A percentile compares a stretch with the other conserved stretches of the same genome.
These are phyloP conservation scores for Paraphoma sp. DNA, from an alignment of 2,329 filamentous ascomycete genomes.

Conservation along the genomic window DNA sequence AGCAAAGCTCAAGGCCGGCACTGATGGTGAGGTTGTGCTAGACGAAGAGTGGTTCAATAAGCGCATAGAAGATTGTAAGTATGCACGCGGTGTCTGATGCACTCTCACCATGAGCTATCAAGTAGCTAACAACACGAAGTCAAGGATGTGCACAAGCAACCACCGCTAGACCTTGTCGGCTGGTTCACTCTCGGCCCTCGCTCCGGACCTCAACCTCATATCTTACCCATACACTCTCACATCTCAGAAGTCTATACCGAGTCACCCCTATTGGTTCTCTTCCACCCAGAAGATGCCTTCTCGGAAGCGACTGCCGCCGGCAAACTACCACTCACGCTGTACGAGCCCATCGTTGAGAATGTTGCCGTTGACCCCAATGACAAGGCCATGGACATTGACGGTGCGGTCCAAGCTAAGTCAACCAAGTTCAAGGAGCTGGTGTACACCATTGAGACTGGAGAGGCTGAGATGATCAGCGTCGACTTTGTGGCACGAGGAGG, in stretches of 20 bases:
- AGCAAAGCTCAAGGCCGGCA: conserved; percentile 61
- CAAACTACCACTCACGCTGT: conserved; percentile 87
- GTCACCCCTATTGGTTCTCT: conserved; percentile 83
- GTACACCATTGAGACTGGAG: conserved; percentile 89
- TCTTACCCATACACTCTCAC: conserved; percentile 78
- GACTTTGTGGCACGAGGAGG: conserved; percentile 89
- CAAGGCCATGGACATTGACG: conserved; percentile 67
- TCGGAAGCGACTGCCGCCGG: conserved; percentile 67
- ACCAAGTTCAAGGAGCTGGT: conserved; percentile 83
- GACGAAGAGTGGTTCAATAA: conserved; percentile 75
- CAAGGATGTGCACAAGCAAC: conserved; percentile 85
- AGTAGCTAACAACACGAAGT: conserved; percentile 60
- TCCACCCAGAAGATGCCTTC: conserved; percentile 71
- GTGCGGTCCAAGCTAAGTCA: conserved; percentile 55
- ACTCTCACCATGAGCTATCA: too few relatives aligned
- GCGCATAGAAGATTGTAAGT: conserved; percentile 83
- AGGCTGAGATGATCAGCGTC: conserved; percentile 97
- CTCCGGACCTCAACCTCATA: conserved; percentile 70
- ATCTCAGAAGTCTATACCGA: conserved; percentile 80
- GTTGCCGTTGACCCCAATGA: conserved; percentile 41
- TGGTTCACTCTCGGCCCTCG: conserved; percentile 85
- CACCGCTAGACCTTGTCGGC: conserved; percentile 80
- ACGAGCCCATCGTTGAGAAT: conserved; percentile 71
- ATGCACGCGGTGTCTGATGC: background rate
- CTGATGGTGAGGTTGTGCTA: conserved; percentile 66